These are phyloP conservation scores for Grosmannia penicillata DNA, from an alignment of 2,329 filamentous ascomycete species.

Conservation along the genomic window DNA sequence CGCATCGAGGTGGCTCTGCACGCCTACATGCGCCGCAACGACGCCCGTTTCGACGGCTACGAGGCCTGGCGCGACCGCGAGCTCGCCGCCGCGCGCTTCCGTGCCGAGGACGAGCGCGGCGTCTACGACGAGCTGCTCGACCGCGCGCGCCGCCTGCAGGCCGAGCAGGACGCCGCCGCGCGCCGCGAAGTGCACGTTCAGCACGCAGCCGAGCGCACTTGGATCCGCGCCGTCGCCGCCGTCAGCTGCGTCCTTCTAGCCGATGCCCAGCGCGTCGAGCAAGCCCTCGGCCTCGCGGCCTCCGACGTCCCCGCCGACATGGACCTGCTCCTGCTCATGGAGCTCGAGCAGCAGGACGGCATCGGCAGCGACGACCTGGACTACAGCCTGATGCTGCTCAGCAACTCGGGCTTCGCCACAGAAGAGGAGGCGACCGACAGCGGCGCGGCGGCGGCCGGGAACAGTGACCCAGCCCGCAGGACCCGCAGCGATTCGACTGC, in stretches of 20 bases:
- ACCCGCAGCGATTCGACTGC: too few species aligned
- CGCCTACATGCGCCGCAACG: conserved; percentile 23
- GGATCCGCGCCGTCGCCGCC: conserved; percentile 27
- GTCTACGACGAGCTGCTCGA: conserved; percentile 28
- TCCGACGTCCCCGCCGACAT: conserved; percentile 15
- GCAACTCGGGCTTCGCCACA: background rate
- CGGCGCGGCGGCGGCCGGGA: background rate
- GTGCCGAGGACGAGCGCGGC: conserved; percentile 23
- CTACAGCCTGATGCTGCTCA: conserved; percentile 2
- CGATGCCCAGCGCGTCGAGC: conserved; percentile 25
- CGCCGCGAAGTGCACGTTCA: too few species aligned
- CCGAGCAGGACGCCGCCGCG: conserved; percentile 15
- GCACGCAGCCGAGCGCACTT: conserved; percentile 28
- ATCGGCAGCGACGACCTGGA: conserved; percentile 28
- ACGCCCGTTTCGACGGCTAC: conserved; percentile 19
- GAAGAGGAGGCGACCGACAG: background rate
- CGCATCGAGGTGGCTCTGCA: conserved; percentile 19
- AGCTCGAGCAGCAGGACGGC: conserved; percentile 1
- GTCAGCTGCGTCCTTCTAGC: conserved; percentile 28
- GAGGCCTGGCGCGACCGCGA: conserved; percentile 26
- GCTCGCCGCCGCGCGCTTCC: conserved; percentile 19
- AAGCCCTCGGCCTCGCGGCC: conserved; percentile 14
- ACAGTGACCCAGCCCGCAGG: too few species aligned
- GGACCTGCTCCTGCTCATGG: conserved; percentile 7
- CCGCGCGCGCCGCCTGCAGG: conserved; percentile 19